These are phyloP conservation scores for Trifolium repens DNA, from an alignment of 306 rosid species.

Conservation along the genomic window DNA sequence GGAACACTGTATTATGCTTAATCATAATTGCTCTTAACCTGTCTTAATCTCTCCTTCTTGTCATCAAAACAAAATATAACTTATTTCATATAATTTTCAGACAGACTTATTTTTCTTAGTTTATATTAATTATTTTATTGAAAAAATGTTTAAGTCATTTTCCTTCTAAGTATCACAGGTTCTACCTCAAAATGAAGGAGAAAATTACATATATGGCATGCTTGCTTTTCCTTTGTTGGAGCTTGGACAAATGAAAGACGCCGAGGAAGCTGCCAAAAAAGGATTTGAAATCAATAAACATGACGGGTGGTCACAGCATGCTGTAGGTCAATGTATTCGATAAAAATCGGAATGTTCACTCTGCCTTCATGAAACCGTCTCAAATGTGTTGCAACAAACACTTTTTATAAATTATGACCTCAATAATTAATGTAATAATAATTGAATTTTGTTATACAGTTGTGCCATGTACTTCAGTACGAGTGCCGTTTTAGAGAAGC, in stretches of 20 bases:
- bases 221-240: constrained; percentile 90
- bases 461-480: constrained; percentile 89
- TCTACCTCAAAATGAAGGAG: constrained; percentile 68
- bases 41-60: neutral
- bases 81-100: neutral
- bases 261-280: constrained; percentile 76
- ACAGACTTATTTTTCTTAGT: neutral
- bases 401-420: constrained; percentile 11
- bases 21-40: neutral
- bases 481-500: constrained; percentile 82
- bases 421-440: constrained; percentile 20
- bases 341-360: constrained; percentile 23
- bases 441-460: constrained; percentile 56
- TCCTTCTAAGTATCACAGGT: constrained; percentile 57
- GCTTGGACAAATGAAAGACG: constrained; percentile 78
- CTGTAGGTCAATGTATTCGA: constrained; percentile 55
- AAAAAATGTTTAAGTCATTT: constrained; percentile 28
- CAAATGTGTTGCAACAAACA: constrained; percentile 13
- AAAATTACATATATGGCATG: constrained; percentile 76
- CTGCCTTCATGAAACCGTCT: constrained; percentile 5
- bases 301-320: constrained; percentile 89
- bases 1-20: neutral
- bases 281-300: constrained; percentile 72
- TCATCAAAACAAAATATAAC: constrained; percentile 18
- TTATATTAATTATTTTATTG: constrained; percentile 10